Percentiles rank a stretch among this genome's conserved stretches.
Conservation (phyloP, 305 asterid genomes). For the Withania somnifera region DNA sequence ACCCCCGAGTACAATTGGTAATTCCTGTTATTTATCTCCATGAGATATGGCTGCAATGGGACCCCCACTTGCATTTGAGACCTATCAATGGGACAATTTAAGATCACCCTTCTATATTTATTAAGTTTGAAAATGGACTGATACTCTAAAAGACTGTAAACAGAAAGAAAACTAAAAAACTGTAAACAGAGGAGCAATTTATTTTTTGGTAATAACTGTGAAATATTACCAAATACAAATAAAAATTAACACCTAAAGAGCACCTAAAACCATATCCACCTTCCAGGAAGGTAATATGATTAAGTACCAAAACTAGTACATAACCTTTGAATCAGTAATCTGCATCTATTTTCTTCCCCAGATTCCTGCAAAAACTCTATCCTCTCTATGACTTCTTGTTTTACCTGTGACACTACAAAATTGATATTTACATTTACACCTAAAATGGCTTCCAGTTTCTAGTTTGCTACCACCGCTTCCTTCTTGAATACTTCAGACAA, state of each 20-base stretch:
- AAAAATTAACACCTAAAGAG: neutral
- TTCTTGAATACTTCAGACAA: neutral
- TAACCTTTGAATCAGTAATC: neutral
- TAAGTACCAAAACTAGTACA: neutral
- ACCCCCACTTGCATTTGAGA: slow-evolving; percentile 13
- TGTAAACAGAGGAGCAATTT: neutral
- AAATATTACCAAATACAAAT: neutral
- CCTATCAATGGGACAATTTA: slow-evolving; percentile 21
- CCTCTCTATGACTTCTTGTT: neutral
- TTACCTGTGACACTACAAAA: neutral
- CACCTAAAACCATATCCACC: neutral
- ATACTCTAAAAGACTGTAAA: too few relatives aligned
- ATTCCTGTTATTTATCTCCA: slow-evolving; percentile 13
- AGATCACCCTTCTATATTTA: neutral
- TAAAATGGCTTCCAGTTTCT: neutral
- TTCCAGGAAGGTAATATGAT: neutral
- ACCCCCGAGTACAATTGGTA: slow-evolving; percentile 11
- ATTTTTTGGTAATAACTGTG: neutral
- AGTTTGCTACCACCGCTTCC: neutral
- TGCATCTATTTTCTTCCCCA: neutral
- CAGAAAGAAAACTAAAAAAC: too few relatives aligned
- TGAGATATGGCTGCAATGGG: slow-evolving; percentile 5
- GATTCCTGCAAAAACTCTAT: neutral
- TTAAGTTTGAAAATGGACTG: neutral
- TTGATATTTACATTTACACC: neutral